Base-by-base conservation (phyloP, 352 stramenopile genomes). In the Phytophthora pini region DNA sequence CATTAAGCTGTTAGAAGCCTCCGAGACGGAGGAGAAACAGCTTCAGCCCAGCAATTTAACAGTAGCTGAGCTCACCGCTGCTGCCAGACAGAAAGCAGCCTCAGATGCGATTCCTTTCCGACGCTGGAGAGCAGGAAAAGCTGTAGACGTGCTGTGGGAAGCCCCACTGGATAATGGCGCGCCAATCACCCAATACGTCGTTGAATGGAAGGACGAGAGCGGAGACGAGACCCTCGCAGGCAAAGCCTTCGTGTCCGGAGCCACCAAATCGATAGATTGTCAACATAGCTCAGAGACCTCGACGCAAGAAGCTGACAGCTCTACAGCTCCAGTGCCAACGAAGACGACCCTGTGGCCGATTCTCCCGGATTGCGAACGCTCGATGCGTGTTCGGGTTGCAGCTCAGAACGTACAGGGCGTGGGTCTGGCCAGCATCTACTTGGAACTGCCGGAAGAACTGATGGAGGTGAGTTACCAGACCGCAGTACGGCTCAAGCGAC, bases 281-380 rank as follows among this genome's bases (percentile, higher is more conserved):
- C 55, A 67, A 9, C 65, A 40, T 17, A 40, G 51, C 11, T 41
- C 64, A 4, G 43, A n/a, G 20, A 17, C 41, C n/a, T 6, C 39
- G 9, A 31, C 45, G 49, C 38, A 50, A 36, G 38, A 50, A 36
- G 31, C 3, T 22, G 26, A n/a, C 31, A 36, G 9, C 44, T 15
- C 17, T 5, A 51, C 32, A 32, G 0, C 11, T 4, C 7, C 1
- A 32, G 51, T 56, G 5, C 68, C 77, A 8, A 86, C 74, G 15
- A 84, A 64, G 31, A 90, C 84, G 5, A 93, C 84, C 0, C 36
- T 93, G 15, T 93, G 84, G 84, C 82, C 84, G 1, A 90, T 93
- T 39, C 58, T 74, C 9, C 36, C 74, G 1, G 50, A 82, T 9
- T 64, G 56, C 13, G 80, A 82, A 31, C 54, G 48, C n/a, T 82